Conservation (phyloP, 805 yeast genomes). For the Zygosaccharomyces rouxii region DNA sequence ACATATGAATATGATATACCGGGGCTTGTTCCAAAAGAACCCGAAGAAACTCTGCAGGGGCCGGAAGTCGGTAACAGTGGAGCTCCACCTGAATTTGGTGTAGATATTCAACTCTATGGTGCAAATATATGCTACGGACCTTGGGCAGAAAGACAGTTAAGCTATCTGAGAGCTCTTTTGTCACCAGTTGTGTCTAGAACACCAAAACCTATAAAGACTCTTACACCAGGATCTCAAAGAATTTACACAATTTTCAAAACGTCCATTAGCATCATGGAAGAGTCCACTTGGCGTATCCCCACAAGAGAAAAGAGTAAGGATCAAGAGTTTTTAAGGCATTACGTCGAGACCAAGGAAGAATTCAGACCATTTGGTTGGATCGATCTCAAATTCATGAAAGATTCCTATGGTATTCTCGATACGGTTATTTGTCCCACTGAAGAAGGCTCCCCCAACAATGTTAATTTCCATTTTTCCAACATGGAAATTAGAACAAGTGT, state of each 20-base stretch:
- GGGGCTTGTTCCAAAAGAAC: slow-evolving; percentile 50
- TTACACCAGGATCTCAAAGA: slow-evolving; percentile 50
- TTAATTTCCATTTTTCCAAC: slow-evolving; percentile 43
- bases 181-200: slow-evolving; percentile 67
- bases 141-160: slow-evolving; percentile 88
- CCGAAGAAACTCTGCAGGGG: slow-evolving; percentile 38
- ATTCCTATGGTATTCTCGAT: slow-evolving; percentile 45
- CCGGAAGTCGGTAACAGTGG: slow-evolving; percentile 59
- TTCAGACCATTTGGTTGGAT: slow-evolving; percentile 88
- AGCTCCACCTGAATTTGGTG: slow-evolving; percentile 54
- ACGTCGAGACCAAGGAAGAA: slow-evolving; percentile 33
- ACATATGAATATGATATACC: slow-evolving; percentile 68
- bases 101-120: slow-evolving; percentile 53
- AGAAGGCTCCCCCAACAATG: slow-evolving; percentile 51
- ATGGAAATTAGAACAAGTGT: slow-evolving; percentile 78
- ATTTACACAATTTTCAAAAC: slow-evolving; percentile 53
- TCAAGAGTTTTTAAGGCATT: slow-evolving; percentile 36
- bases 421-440: slow-evolving; percentile 51
- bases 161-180: slow-evolving; percentile 56
- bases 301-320: slow-evolving; percentile 83
- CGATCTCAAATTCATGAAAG: slow-evolving; percentile 58
- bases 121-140: slow-evolving; percentile 85
- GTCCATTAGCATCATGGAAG: slow-evolving; percentile 57
- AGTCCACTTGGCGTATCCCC: slow-evolving; percentile 68
- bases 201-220: slow-evolving; percentile 39